These are phyloP conservation scores for Trametes elegans DNA, from an alignment of 768 basidiomycete genomes.

Conservation along the genomic window DNA sequence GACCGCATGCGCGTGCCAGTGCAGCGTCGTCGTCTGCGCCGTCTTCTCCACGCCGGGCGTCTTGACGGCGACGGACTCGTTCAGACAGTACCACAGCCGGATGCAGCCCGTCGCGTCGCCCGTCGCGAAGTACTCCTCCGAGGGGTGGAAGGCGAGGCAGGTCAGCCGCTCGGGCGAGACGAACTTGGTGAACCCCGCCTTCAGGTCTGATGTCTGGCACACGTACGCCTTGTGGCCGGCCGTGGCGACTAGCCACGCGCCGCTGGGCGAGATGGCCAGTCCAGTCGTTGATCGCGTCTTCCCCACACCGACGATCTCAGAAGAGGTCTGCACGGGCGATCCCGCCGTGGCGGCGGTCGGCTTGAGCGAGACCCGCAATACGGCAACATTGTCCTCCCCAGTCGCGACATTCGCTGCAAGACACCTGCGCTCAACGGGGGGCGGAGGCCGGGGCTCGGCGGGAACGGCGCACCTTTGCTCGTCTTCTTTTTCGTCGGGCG, in stretches of 20 bases:
- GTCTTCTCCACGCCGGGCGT: constrained; percentile 69
- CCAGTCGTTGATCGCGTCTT: constrained; percentile 64
- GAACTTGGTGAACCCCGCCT: constrained; percentile 76
- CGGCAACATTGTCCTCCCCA: constrained; percentile 52
- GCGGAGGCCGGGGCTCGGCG: no score
- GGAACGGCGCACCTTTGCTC: constrained; percentile 26
- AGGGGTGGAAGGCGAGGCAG: constrained; percentile 85
- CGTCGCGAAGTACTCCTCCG: constrained; percentile 92
- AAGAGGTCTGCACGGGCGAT: constrained; percentile 41
- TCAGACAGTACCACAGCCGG: constrained; percentile 90
- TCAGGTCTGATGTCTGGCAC: constrained; percentile 52
- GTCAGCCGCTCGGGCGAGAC: constrained; percentile 78
- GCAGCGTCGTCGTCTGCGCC: constrained; percentile 80
- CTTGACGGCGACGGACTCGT: constrained; percentile 48
- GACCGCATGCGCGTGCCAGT: constrained; percentile 97
- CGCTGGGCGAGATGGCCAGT: constrained; percentile 72
- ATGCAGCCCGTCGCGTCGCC: constrained; percentile 86
- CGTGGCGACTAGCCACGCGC: constrained; percentile 72
- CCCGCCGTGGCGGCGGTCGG: constrained; percentile 41
- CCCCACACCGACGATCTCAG: constrained; percentile 56
- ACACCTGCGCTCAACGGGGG: neutral
- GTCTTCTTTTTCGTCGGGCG: constrained; percentile 46
- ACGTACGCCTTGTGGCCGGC: constrained; percentile 80
- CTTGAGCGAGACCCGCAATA: constrained; percentile 64
- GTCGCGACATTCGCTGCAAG: constrained; percentile 14